These are phyloP conservation scores for Saccharata proteae DNA, from an alignment of 2,329 filamentous ascomycete genomes.

Conservation along the genomic window DNA sequence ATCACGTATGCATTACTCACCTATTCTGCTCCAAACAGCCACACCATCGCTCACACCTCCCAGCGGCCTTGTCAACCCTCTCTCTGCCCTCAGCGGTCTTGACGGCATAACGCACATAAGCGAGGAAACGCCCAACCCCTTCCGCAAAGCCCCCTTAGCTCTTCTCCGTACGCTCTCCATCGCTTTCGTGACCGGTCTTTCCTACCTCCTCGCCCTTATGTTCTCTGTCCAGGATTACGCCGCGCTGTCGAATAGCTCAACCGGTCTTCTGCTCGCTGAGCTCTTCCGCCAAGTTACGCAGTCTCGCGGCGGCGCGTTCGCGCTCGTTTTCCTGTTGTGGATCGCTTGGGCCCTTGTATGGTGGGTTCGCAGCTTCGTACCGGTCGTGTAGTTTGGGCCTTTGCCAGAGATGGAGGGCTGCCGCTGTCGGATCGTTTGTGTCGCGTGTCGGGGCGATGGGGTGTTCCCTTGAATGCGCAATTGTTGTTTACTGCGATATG, in stretches of 20 bases:
- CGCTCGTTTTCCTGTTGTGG: slow-evolving; percentile 31
- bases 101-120: slow-evolving; percentile 9
- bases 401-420: slow-evolving; percentile 27
- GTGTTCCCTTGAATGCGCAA: slow-evolving; percentile 10
- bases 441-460: background rate
- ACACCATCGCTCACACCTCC: background rate
- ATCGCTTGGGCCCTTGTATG: slow-evolving; percentile 33
- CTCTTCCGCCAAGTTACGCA: slow-evolving; percentile 34
- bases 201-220: slow-evolving; percentile 41
- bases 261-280: slow-evolving; percentile 34
- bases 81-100: slow-evolving; percentile 8
- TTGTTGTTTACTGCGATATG: slow-evolving; percentile 8
- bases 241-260: slow-evolving; percentile 27
- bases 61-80: slow-evolving; percentile 8
- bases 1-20: slow-evolving; percentile 6
- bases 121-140: slow-evolving; percentile 14
- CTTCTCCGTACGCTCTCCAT: slow-evolving; percentile 35
- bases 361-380: slow-evolving; percentile 24
- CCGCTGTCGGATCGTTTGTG: background rate
- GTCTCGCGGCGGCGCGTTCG: slow-evolving; percentile 30
- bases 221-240: slow-evolving; percentile 39
- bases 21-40: no score
- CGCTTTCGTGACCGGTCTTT: slow-evolving; percentile 37
- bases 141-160: slow-evolving; percentile 26
- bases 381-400: slow-evolving; percentile 30